Base-by-base conservation (phyloP, 441 rosid genomes). In the Populus hybrid region DNA sequence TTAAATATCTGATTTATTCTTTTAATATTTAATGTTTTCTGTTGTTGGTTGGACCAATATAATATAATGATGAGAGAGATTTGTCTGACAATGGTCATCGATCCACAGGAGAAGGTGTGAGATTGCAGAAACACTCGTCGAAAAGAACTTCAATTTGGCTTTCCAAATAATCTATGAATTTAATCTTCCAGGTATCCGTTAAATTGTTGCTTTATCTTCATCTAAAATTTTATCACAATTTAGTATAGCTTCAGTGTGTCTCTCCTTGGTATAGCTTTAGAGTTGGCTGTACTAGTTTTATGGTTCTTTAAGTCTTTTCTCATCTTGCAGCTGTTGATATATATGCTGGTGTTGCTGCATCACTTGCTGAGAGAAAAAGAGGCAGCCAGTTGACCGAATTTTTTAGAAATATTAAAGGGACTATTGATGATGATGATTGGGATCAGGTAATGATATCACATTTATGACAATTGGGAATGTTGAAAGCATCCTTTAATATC, bases 291-390 rank as follows among this genome's bases (percentile, higher is more conserved):
- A 35, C 40, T 61, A 70, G 50, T 78, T 64, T 72, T 38, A 50
- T 65, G 34, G 24, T 79, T 76, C 34, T 40, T 72, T 67, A 23
- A 80, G 46, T 79, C 70, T 67, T 76, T 57, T 71, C 73, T 83
- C 73, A 63, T 73, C 74, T 77, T 84, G 83, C 89, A 94, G 98
- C 97, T 81, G 98, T 95, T 75, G 99, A 92, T 81, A 95, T 94
- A 84, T 95, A 95, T 87, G 99, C 99, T 82, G 97, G 87, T 78
- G 98, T 92, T 85, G 99, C 98, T 86, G 85, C 99, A 30, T 94
- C 97, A 79, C 94, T 95, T 26, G 99, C 98, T 67, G 95, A 90
- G 82, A 91, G 99, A 79, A 95, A 94, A 86, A 94, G 81, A 77
- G 99, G 99, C 73, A 82, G 97, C 83, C 99, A 94, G 79, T 83